Conservation (phyloP, 805 yeast genomes). For the Candida patagonica region DNA sequence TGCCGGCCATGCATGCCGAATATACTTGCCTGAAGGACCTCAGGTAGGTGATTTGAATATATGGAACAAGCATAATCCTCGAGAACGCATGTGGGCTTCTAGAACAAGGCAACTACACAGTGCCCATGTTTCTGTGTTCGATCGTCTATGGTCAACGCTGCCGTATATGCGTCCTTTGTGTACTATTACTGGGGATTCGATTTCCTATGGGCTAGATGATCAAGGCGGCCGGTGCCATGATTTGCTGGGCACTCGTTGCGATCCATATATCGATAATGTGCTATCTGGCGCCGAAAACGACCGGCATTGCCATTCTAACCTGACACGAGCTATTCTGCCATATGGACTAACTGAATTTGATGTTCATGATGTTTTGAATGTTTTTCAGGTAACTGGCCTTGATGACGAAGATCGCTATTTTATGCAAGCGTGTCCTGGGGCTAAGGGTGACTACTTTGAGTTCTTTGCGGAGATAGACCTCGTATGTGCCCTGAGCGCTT, state of each 20-base stretch:
- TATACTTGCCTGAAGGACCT: slow-evolving; percentile 60
- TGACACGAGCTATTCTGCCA: slow-evolving; percentile 50
- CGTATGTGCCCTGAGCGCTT: slow-evolving; percentile 54
- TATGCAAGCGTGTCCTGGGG: slow-evolving; percentile 63
- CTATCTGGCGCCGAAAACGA: slow-evolving; percentile 58
- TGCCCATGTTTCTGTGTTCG: slow-evolving; percentile 52
- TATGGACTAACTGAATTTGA: slow-evolving; percentile 55
- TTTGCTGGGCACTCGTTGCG: slow-evolving; percentile 59
- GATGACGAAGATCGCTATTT: slow-evolving; percentile 58
- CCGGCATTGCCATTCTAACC: slow-evolving; percentile 58
- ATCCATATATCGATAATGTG: slow-evolving; percentile 57
- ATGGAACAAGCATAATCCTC: slow-evolving; percentile 52
- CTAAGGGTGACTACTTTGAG: slow-evolving; percentile 51
- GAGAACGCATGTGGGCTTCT: slow-evolving; percentile 63
- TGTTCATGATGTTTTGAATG: slow-evolving; percentile 61
- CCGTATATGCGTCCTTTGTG: slow-evolving; percentile 58
- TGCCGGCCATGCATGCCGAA: slow-evolving; percentile 47
- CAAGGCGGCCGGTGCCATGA: slow-evolving; percentile 62
- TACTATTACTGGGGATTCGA: slow-evolving; percentile 54
- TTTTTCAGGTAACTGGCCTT: slow-evolving; percentile 60
- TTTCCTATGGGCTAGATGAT: slow-evolving; percentile 46
- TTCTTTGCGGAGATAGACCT: slow-evolving; percentile 59
- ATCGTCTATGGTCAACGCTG: slow-evolving; percentile 55
- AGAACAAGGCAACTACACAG: slow-evolving; percentile 58
- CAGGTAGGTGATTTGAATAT: slow-evolving; percentile 63